Evolutionary conservation across 2,329 filamentous ascomycete genomes (phyloP).

Genomic region (Sporothrix phasma): DNA sequence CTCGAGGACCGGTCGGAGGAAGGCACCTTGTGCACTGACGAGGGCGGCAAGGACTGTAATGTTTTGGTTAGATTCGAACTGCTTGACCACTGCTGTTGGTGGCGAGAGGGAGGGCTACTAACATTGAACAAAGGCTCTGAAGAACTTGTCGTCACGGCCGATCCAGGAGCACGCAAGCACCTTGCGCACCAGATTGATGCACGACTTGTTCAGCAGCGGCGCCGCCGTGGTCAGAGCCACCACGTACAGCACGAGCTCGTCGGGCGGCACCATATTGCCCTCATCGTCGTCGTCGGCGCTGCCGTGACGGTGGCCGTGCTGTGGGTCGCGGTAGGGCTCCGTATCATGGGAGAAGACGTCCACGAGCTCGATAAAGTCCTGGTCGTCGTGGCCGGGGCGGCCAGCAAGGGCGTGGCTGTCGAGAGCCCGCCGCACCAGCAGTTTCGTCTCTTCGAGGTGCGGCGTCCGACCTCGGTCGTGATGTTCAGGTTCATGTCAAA

Average conservation of each 20-base stretch:
- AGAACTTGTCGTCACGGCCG: constrained; percentile 54
- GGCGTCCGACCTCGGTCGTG: constrained; percentile 43
- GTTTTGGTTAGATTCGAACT: constrained; percentile 28
- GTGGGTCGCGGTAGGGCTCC: constrained; percentile 26
- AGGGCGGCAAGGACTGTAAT: constrained; percentile 57
- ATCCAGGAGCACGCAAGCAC: constrained; percentile 56
- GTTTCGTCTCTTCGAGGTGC: constrained; percentile 47
- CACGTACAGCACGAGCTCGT: constrained; percentile 51
- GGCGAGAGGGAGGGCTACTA: no score
- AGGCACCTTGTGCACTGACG: constrained; percentile 72
- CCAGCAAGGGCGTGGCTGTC: constrained; percentile 45
- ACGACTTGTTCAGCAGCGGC: constrained; percentile 50
- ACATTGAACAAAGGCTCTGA: constrained; percentile 45
- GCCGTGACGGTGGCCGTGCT: constrained; percentile 33
- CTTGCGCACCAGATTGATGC: constrained; percentile 47
- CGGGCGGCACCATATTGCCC: constrained; percentile 31
- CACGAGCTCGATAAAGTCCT: constrained; percentile 52
- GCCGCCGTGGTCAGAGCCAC: constrained; percentile 53
- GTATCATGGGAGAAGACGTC: constrained; percentile 45
- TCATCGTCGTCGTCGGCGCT: constrained; percentile 38
- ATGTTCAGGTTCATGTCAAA: constrained; percentile 50
- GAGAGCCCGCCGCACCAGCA: constrained; percentile 44
- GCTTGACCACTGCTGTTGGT: no score
- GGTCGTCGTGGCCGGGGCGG: constrained; percentile 28
- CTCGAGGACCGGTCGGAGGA: constrained; percentile 28